These are phyloP conservation scores for Magnaporthiopsis poae DNA, from an alignment of 2,329 filamentous ascomycete genomes.

Conservation along the genomic window DNA sequence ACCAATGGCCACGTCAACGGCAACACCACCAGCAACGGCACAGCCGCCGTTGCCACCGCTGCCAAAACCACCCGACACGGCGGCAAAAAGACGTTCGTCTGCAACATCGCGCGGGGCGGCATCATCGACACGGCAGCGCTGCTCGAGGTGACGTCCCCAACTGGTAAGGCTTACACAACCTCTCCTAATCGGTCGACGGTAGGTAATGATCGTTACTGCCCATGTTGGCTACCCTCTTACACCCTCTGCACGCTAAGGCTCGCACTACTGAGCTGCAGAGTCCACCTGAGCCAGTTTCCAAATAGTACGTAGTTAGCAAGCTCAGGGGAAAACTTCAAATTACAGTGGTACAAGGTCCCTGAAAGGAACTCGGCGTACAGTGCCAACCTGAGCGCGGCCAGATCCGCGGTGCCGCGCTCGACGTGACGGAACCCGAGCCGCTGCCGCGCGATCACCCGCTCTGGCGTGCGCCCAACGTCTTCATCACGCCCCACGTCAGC, in stretches of 20 bases:
- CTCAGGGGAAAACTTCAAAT: too few relatives aligned
- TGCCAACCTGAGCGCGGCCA: constrained; percentile 27
- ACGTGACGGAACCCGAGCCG: constrained; percentile 73
- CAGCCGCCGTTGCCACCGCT: background rate
- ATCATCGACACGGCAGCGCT: constrained; percentile 45
- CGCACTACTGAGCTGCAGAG: too few relatives aligned
- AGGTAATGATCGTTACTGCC: too few relatives aligned
- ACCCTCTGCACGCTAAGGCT: too few relatives aligned
- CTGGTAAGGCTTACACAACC: too few relatives aligned
- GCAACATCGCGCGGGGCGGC: constrained; percentile 59
- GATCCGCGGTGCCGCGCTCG: constrained; percentile 57
- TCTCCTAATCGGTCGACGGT: too few relatives aligned
- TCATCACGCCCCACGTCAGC: constrained; percentile 48
- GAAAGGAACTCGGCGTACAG: too few relatives aligned
- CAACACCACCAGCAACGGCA: background rate
- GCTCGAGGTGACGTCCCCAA: constrained; percentile 50
- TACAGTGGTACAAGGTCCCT: too few relatives aligned
- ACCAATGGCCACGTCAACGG: background rate
- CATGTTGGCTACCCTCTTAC: too few relatives aligned
- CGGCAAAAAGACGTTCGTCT: constrained; percentile 42
- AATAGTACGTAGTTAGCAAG: too few relatives aligned
- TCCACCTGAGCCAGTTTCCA: too few relatives aligned
- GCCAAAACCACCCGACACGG: background rate
- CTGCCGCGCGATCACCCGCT: constrained; percentile 57
- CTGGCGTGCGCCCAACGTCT: constrained; percentile 60